Evolutionary conservation across 306 rosid species (phyloP).

Genomic region (Arachis hypogaea): DNA sequence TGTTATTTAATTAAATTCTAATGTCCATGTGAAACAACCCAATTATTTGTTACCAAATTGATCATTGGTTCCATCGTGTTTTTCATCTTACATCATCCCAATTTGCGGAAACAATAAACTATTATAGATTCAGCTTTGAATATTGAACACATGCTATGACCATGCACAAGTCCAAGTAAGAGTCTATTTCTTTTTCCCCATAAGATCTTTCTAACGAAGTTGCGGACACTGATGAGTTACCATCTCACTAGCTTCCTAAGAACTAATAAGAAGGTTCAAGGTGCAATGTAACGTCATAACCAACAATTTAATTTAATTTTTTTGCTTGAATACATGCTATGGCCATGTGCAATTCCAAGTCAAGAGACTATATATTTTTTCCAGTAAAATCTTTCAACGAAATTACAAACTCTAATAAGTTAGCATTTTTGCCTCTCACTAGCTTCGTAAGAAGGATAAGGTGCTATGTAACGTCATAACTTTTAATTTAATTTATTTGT

Average conservation of each 20-base stretch:
- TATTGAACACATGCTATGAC: background rate
- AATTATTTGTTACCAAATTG: background rate
- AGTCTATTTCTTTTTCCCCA: background rate
- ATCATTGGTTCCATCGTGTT: conserved; percentile 9
- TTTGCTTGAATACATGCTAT: background rate
- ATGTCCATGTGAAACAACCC: background rate
- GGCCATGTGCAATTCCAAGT: conserved; percentile 20
- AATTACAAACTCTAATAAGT: background rate
- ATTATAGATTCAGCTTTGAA: conserved; percentile 27
- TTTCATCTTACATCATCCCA: conserved; percentile 29
- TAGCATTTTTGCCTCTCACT: background rate
- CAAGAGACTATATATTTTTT: conserved; percentile 5
- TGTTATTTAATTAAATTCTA: background rate
- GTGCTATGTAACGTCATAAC: background rate
- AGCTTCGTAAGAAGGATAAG: conserved; percentile 32
- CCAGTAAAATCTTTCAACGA: conserved; percentile 11
- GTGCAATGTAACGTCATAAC: background rate
- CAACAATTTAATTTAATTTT: background rate
- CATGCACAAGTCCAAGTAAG: conserved; percentile 28
- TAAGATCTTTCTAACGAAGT: conserved; percentile 28
- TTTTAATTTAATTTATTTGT: background rate
- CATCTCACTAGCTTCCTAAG: conserved; percentile 14
- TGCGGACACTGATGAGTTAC: background rate
- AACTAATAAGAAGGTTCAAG: conserved; percentile 7
- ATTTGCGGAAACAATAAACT: conserved; percentile 3